Base-by-base conservation (phyloP, 2,329 filamentous ascomycete species). In the Trichoderma sp. region DNA sequence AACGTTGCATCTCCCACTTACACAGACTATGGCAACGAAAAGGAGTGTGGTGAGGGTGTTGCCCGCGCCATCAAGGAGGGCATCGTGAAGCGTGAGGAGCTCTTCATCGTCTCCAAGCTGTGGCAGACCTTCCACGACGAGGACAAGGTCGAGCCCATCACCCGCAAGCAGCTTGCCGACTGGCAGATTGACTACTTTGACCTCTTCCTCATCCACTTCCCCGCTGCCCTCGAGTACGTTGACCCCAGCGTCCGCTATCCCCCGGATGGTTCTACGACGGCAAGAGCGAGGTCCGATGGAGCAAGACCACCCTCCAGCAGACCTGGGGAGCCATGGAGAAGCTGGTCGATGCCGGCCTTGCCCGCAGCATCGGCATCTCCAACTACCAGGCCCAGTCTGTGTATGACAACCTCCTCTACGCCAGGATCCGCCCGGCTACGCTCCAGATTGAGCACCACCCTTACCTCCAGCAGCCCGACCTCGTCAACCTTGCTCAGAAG, bases 391-490 rank as follows among this genome's bases (percentile, higher is more conserved):
- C 90, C 64, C 90, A 93, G 85, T 87, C 94, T 78, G 85, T 97
- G 81, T 93, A 95, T 84, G 94, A 97, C 85, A 87, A 95, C 79
- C 89, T 96, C 82, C 91, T 93, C 80, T 94, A 95, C 85, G 93
- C 93, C 77, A 91, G 89, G 80, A 90, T 95, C 84, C 88, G 88
- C 62, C 93, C 94, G 9, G 93, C 94, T 53, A 92, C 93, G 56
- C 91, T 97, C 76, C 95, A 97, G 88, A 92, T 97, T 84, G 94
- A 97, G 88, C 94, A 96, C 87, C 95, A 97, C 89, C 94, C 94
- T 31, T 97, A 95, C 89, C 90, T 96, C 76, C 92, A 93, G 77
- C 94, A 97, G 88, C 85, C 87, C 76, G 89, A 91, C 72, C 90
- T 97, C 71, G 83, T 97, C 80, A 86, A 90, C 80, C 90, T 94